A percentile compares a stretch with the other conserved stretches of the same genome.
phyloP scores from a whole-genome alignment of 2,329 filamentous ascomycete species.

The Phoma sp. region DNA sequence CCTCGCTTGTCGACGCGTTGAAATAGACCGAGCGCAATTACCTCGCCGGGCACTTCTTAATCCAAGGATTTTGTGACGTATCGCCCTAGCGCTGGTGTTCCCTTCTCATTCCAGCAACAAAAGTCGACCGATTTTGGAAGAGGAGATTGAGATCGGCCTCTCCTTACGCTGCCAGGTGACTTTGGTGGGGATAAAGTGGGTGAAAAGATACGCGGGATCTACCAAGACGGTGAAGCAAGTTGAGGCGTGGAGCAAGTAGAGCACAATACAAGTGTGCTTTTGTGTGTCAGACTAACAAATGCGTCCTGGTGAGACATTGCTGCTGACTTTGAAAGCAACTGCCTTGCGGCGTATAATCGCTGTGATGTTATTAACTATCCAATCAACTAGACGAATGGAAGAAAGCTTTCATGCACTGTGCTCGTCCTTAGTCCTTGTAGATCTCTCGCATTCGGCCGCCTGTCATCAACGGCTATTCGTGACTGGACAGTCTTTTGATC shows the following conservation, averaged over 20 bases:
- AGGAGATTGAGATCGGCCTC: constrained; percentile 7
- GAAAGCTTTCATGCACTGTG: too few species aligned
- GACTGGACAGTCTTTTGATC: neutral
- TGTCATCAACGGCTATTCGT: too few species aligned
- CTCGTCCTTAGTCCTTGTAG: too few species aligned
- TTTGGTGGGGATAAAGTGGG: neutral
- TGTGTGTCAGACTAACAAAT: too few species aligned
- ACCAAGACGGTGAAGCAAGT: neutral
- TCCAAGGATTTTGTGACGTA: neutral
- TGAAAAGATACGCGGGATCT: neutral
- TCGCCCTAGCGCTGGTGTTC: neutral
- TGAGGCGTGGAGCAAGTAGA: neutral
- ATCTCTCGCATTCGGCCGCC: too few species aligned
- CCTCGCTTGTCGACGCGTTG: neutral
- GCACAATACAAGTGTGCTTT: too few species aligned
- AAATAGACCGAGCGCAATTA: neutral
- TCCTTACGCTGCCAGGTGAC: neutral
- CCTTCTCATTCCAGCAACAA: neutral
- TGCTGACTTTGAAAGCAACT: too few species aligned
- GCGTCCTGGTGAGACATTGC: too few species aligned
- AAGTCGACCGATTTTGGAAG: neutral
- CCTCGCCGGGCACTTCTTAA: neutral
- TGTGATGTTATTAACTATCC: too few species aligned
- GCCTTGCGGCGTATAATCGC: too few species aligned
- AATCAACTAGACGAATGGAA: too few species aligned